phyloP scores from a whole-genome alignment of 2,329 filamentous ascomycete species.

The Hirsutella minnesotensis region DNA sequence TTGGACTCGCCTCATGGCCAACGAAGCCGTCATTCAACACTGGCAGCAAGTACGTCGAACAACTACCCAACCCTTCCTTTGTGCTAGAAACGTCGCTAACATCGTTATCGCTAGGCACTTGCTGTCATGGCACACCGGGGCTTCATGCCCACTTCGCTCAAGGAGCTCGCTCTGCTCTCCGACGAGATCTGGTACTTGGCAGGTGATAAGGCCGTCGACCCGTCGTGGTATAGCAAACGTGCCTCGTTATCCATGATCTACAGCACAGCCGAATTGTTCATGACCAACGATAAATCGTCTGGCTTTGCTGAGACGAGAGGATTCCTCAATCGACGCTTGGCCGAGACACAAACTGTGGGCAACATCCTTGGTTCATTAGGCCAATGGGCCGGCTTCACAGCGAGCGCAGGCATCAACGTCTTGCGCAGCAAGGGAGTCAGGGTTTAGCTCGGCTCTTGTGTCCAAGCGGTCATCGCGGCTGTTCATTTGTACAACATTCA shows the following conservation, averaged over 20 bases:
- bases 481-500: not conserved
- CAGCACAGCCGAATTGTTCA: slow-evolving; percentile 76
- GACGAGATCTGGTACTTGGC: slow-evolving; percentile 89
- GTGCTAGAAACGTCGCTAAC: not conserved
- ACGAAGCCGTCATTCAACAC: slow-evolving; percentile 56
- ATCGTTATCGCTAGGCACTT: slow-evolving; percentile 49
- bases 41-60: slow-evolving; percentile 47
- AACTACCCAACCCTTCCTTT: not conserved
- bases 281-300: slow-evolving; percentile 74
- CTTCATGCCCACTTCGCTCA: slow-evolving; percentile 63
- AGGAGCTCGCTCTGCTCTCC: slow-evolving; percentile 69
- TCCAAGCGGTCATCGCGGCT: not conserved
- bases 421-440: slow-evolving; percentile 78
- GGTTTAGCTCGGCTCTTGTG: slow-evolving; percentile 37
- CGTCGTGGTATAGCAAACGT: slow-evolving; percentile 70
- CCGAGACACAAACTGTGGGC: slow-evolving; percentile 54
- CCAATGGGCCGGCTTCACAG: slow-evolving; percentile 76
- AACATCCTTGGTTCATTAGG: slow-evolving; percentile 50
- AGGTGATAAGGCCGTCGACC: slow-evolving; percentile 71
- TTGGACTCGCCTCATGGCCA: slow-evolving; percentile 66
- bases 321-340: slow-evolving; percentile 66
- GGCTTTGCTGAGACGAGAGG: slow-evolving; percentile 66
- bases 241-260: slow-evolving; percentile 44
- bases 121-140: slow-evolving; percentile 80
- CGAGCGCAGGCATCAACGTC: slow-evolving; percentile 65